Conservation (phyloP, 345 rosid species). For the Eucalyptus decipiens region DNA sequence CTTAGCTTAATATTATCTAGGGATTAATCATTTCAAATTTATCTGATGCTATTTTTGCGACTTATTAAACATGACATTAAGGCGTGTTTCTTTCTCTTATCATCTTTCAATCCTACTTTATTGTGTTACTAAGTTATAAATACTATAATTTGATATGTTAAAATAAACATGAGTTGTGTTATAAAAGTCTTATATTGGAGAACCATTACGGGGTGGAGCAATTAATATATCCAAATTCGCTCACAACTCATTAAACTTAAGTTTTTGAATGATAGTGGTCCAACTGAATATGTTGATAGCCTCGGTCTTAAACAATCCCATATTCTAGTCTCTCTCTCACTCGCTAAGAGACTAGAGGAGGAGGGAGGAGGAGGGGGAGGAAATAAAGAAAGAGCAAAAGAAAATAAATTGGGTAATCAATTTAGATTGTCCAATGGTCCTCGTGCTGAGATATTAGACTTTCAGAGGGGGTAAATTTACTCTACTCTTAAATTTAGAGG, state of each 20-base stretch:
- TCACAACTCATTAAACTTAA: not conserved
- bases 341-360: rapidly evolving
- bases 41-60: not conserved
- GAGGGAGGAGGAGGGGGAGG: rapidly evolving
- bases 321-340: too few species aligned
- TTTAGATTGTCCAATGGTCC: not conserved
- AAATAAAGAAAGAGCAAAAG: not conserved
- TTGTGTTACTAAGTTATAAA: too few species aligned
- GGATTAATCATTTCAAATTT: not conserved
- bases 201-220: not conserved
- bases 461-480: not conserved
- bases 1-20: not conserved
- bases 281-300: not conserved
- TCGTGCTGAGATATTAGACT: not conserved
- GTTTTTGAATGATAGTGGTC: not conserved
- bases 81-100: too few species aligned
- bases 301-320: not conserved
- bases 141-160: not conserved
- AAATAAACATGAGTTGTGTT: not conserved
- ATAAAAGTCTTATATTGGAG: too few species aligned
- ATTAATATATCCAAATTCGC: not conserved
- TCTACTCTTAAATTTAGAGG: too few species aligned
- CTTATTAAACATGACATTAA: not conserved
- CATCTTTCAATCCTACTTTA: too few species aligned
- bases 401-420: not conserved